Evolutionary conservation across 352 stramenopile species (phyloP).

Genomic region (Phytophthora ramorum): DNA sequence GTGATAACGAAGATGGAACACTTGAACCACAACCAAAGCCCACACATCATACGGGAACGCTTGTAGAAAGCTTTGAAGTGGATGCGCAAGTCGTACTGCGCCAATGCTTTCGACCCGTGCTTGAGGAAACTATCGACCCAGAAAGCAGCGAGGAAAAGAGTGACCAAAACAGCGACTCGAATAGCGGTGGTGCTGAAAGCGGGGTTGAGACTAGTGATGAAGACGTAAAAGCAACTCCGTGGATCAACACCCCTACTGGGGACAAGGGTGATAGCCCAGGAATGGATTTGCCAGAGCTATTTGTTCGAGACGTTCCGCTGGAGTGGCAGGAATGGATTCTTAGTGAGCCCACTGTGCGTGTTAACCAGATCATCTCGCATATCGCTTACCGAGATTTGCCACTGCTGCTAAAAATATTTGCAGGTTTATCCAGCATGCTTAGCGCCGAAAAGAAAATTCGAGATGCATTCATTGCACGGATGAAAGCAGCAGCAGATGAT

Average conservation of each 20-base stretch:
- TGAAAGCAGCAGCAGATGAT: conserved; percentile 50
- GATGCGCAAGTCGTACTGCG: conserved; percentile 30
- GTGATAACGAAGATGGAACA: conserved; percentile 4
- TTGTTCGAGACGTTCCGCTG: conserved; percentile 36
- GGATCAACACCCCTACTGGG: conserved; percentile 8
- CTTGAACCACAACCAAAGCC: conserved; percentile 22
- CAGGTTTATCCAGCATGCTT: conserved; percentile 43
- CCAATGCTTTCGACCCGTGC: conserved; percentile 37
- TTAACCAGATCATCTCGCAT: conserved; percentile 65
- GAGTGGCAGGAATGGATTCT: conserved; percentile 63
- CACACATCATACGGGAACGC: conserved; percentile 42
- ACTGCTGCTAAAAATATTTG: conserved; percentile 63
- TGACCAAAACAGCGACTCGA: conserved; percentile 26
- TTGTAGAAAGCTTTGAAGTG: conserved; percentile 62
- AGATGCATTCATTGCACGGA: conserved; percentile 39
- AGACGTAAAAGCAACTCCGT: conserved; percentile 16
- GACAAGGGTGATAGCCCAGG: conserved; percentile 14
- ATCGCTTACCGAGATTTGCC: conserved; percentile 80
- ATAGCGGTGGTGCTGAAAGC: conserved; percentile 10
- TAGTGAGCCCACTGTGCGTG: conserved; percentile 42
- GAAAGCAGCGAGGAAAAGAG: conserved; percentile 35
- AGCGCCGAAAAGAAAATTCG: conserved; percentile 53
- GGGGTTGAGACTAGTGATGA: conserved; percentile 15
- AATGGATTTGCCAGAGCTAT: conserved; percentile 30
- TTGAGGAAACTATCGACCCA: conserved; percentile 19